Base-by-base conservation (phyloP, 768 basidiomycete genomes). In the Russula earlei region DNA sequence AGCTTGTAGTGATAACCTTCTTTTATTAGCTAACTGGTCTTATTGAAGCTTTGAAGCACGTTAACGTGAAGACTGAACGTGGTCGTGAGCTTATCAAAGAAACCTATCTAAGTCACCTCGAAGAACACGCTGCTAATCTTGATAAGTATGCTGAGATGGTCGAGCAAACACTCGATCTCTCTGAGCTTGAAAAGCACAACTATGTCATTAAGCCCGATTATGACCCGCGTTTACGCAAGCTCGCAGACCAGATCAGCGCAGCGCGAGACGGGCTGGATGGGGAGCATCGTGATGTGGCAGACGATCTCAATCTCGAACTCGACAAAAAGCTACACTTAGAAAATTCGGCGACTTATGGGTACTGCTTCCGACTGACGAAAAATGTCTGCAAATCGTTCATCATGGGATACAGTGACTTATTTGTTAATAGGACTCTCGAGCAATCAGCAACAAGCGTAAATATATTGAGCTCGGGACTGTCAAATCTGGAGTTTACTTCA, bases 321-420 rank as follows among this genome's bases (percentile, higher is more conserved):
- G 90, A 96, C 69, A 95, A 95, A 73, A 98, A 97, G 71, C 70
- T 98, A 11, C 96, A 98, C 69, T 74, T 99, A 27, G 96, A 99
- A 72, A 93, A 94, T 63, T 89, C 86, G 51, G 77, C 79, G 54
- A 80, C 82, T 1, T 91, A 95, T 65, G 92, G 93, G 2, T 95
- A 98, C 67, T 93, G 89, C 64, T 90, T 98, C 71, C 74, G 96
- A 25, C 67, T 98, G 42, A 94, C 94, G 1, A 94, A 96, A 66
- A 88, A 84, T 60, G 95, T 93, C 61, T 52, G 83, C 72, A 6
- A 15, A 40, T 20, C 9, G 12, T 20, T 20, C 7, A 25, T 31
- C 3, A 29, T 15, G 36, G 24, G 10, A 27, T 53, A 33, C 5
- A 37, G 19, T 52, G 52, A 25, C 24, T 42, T n/a, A 31, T 45